Base-by-base conservation (phyloP, 2,329 filamentous ascomycete genomes). In the Calycina herbarum region DNA sequence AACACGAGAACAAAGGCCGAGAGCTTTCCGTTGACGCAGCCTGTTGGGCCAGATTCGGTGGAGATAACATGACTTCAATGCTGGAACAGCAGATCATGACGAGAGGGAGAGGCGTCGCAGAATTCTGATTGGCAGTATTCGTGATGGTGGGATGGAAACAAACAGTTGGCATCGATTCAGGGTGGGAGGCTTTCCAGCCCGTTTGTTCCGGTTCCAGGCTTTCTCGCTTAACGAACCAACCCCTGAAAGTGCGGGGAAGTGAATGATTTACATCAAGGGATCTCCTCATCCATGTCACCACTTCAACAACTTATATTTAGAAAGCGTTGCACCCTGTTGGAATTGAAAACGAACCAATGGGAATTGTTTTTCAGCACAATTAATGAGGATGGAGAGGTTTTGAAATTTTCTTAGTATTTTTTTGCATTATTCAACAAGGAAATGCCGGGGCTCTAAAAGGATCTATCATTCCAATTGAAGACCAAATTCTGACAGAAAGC, bases 381-480 rank as follows among this genome's bases (percentile, higher is more conserved):
- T 48, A n/a, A 3, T 10, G n/a, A 20, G 10, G n/a, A 24, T 24
- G 24, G 20, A 24, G 20, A 51, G 8, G 27, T 24, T 24, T 54
- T 24, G 5, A 27, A 54, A 24, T 54, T 54, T 54, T 54, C 20
- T 24, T 54, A 27, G 48, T 54, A 54, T 24, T 54, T 54, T 54
- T 54, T 20, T 54, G 24, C 48, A 54, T 51, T 27, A 54, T 54
- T 54, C 48, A 54, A 51, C 48, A 54, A 54, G 10, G 13, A 54
- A 51, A 54, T 27, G 48, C 48, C 48, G 24, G 48, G 24, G 20
- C 10, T 54, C 48, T 24, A 27, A 13, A 13, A 27, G 13, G 20
- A 27, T 54, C 48, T 27, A 13, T 54, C 48, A 24, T 24, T 54
- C 48, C 48, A 54, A 54, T 54, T 24, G 48, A 54, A 54, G 24